Evolutionary conservation across 257 asterid species (phyloP).

Genomic region (Striga asiatica): DNA sequence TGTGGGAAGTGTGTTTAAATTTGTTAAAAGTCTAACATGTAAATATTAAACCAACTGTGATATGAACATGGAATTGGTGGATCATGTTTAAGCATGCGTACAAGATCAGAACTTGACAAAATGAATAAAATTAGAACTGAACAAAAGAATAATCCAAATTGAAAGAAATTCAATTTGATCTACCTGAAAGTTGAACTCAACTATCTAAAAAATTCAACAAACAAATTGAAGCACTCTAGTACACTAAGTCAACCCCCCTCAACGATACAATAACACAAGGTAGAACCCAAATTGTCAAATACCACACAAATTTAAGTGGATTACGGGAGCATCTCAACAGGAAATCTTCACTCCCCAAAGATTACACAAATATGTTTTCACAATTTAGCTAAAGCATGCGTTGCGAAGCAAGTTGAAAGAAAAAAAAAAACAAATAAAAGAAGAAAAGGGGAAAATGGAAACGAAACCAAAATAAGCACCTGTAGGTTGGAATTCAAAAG

Average conservation of each 20-base stretch:
- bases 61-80: background rate
- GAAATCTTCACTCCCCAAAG: background rate
- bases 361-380: background rate
- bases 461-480: constrained; percentile 27
- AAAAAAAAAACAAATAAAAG: background rate
- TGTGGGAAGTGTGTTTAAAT: constrained; percentile 20
- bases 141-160: background rate
- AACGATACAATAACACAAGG: background rate
- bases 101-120: too few relatives aligned
- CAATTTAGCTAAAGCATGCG: constrained; percentile 1
- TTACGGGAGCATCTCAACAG: too few relatives aligned
- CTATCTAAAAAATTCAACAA: background rate
- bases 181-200: background rate
- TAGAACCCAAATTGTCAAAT: too few relatives aligned
- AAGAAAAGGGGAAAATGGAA: background rate
- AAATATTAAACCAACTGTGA: background rate
- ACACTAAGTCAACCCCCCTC: constrained; percentile 16
- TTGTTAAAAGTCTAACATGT: background rate
- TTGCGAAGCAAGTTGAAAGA: background rate
- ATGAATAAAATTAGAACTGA: too few relatives aligned
- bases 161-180: background rate
- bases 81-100: background rate
- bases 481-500: constrained; percentile 25
- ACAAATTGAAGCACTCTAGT: background rate
- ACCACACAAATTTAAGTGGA: too few relatives aligned